Evolutionary conservation across 2,329 filamentous ascomycete genomes (phyloP).

Genomic region (Verticillium nubilum): DNA sequence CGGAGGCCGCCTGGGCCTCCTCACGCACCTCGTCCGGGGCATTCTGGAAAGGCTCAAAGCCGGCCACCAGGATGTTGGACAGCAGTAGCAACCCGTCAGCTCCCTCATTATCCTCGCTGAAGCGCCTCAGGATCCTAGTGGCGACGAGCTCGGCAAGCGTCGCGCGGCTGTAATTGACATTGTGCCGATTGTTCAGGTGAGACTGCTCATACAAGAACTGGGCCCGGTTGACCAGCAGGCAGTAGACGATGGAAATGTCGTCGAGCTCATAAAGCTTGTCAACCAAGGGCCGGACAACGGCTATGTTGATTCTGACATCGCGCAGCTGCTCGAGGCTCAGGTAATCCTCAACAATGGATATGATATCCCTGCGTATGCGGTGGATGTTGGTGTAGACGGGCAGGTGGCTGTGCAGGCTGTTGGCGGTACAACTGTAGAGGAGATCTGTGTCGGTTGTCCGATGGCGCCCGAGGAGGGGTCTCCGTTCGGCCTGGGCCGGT

Average conservation of each 20-base stretch:
- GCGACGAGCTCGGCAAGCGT: conserved; percentile 77
- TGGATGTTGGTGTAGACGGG: conserved; percentile 77
- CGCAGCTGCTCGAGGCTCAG: conserved; percentile 69
- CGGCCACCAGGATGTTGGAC: conserved; percentile 74
- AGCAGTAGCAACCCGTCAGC: conserved; percentile 66
- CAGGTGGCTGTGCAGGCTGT: conserved; percentile 52
- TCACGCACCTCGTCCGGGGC: conserved; percentile 62
- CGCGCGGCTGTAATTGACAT: conserved; percentile 73
- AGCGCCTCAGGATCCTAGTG: conserved; percentile 69
- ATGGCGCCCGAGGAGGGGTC: conserved; percentile 30
- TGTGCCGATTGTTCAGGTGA: conserved; percentile 71
- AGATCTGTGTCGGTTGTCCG: conserved; percentile 30
- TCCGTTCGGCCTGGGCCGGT: conserved; percentile 20
- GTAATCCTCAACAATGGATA: conserved; percentile 57
- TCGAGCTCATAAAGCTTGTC: conserved; percentile 75
- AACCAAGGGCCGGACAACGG: conserved; percentile 75
- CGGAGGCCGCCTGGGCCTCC: conserved; percentile 45
- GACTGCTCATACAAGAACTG: conserved; percentile 76
- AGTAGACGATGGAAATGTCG: conserved; percentile 81
- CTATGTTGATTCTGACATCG: conserved; percentile 75
- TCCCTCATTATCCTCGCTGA: conserved; percentile 71
- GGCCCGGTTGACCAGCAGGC: conserved; percentile 73
- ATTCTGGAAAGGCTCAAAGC: conserved; percentile 82
- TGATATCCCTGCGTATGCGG: conserved; percentile 59
- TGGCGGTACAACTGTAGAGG: conserved; percentile 48